Evolutionary conservation across 257 asterid species (phyloP), one percentile per base, ranked within the genome.

Genomic region (Linaria vulgaris): DNA sequence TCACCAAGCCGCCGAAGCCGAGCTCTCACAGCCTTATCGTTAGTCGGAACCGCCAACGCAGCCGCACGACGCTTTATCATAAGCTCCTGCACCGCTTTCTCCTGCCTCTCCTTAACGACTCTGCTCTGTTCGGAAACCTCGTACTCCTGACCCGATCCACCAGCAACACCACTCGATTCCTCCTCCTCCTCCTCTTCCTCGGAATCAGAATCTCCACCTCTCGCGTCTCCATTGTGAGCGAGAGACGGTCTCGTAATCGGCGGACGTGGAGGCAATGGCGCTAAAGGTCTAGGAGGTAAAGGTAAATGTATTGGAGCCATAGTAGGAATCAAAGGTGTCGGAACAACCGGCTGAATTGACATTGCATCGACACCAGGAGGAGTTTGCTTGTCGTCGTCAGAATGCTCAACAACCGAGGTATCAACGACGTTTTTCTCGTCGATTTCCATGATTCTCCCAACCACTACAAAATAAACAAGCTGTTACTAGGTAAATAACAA

Each of bases 1-100:
- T 90, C 99, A 39, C 96, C 96, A 50, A 92, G 99, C 66, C 90
- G 81, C 12, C 96, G 80, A 24, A 90, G 90, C 23, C 96, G 84
- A 46, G 91, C 82, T 46, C 96, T 80, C 21, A 90, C 99, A 21
- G 99, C 87, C 55, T 76, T 81, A 67, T 94, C 99, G 66, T 90
- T 94, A 22, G 99, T 90, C 31, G 97, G 97, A 62, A 87, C 97
- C 0, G 95, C 94, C 71, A 92, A 78, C 15, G 97, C 99, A 65
- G 95, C 97, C 12, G 96, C 91, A 7, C 89, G 86, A 6, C 96
- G 88, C 78, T 83, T 90, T 88, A 81, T 73, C 81, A 94, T 27
- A 73, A 82, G 91, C 25, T 94, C 99, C 71, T 84, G 96, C 79
- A 83, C 83, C 1, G 91, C 99, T 74, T 77, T 94, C 79, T 90